Base-by-base conservation (phyloP, 2,329 filamentous ascomycete species). In the Ophiocordyceps camponoti-saundersi region DNA sequence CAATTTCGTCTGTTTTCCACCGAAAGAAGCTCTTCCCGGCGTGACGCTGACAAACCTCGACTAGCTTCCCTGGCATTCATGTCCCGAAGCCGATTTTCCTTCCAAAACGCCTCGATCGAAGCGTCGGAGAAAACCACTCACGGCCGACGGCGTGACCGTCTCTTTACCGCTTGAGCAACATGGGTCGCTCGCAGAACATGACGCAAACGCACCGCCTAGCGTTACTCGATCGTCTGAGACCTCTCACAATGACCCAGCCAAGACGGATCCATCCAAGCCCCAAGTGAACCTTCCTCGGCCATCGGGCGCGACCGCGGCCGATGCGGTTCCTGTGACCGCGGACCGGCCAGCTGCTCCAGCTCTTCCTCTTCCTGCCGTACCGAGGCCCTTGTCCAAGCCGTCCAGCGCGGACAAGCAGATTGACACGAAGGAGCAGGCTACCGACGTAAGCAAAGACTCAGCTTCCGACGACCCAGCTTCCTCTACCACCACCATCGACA, bases 21-120 rank as follows among this genome's bases (percentile, higher is more conserved):
- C 4, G 7, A 29, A 29, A 29, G 11, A 29, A 29, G 2, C 26
- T 29, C 26, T 8, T 26, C 8, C 23, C 4, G 26, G 2, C 46
- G 48, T 54, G 42, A 49, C 44, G 29, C 48, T 49, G 6, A 49
- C 43, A 6, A 42, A 20, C 50, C 20, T 47, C 26, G 20, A 34
- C 6, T 15, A 79, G 73, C 61, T 80, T 11, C 77, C 77, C 11
- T 80, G 77, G 76, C 55, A 69, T 23, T 78, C 75, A 1, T 61
- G 60, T 30, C 71, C 73, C 3, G 70, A 73, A 30, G 53, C 61
- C 26, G 62, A 65, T 11, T 81, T 77, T 54, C 76, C 77, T 13
- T 54, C 52, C 44, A 57, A 57, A 54, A 56, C 58, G 29, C 51
- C 55, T 12, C 64, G 61, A 40, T 59, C 61, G 13, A 68, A 62